Conservation (phyloP, 805 yeast genomes). For the Zygosaccharomyces pseudorouxii region DNA sequence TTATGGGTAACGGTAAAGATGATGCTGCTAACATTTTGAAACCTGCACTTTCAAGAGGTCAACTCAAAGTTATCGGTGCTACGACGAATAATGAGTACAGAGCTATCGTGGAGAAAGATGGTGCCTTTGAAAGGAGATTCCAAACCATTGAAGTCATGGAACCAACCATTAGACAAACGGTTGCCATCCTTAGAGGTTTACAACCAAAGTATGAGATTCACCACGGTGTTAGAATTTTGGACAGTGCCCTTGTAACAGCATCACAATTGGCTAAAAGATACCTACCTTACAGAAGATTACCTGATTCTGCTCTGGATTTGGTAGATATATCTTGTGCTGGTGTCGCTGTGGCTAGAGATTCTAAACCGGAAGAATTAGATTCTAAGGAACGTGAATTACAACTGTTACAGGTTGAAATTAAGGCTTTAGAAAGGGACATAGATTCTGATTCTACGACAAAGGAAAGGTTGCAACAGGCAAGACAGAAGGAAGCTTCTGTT, state of each 20-base stretch:
- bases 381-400: conserved; percentile 88
- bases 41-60: conserved; percentile 96
- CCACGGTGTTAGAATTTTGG: conserved; percentile 95
- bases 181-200: conserved; percentile 92
- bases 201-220: conserved; percentile 94
- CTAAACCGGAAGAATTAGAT: conserved; percentile 95
- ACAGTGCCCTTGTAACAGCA: conserved; percentile 89
- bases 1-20: conserved; percentile 98
- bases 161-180: conserved; percentile 86
- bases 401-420: conserved; percentile 89
- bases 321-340: conserved; percentile 96
- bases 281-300: conserved; percentile 89
- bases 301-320: conserved; percentile 94
- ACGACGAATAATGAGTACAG: conserved; percentile 94
- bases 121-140: conserved; percentile 97
- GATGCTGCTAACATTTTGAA: conserved; percentile 96
- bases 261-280: conserved; percentile 93
- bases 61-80: conserved; percentile 96
- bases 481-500: conserved; percentile 71
- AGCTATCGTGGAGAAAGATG: conserved; percentile 89
- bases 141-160: conserved; percentile 95
- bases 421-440: conserved; percentile 92
- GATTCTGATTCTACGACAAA: conserved; percentile 78
- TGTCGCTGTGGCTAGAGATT: conserved; percentile 97
- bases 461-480: conserved; percentile 78